Base-by-base conservation (phyloP, 2,329 filamentous ascomycete species). In the Ceratocystis albifundus region DNA sequence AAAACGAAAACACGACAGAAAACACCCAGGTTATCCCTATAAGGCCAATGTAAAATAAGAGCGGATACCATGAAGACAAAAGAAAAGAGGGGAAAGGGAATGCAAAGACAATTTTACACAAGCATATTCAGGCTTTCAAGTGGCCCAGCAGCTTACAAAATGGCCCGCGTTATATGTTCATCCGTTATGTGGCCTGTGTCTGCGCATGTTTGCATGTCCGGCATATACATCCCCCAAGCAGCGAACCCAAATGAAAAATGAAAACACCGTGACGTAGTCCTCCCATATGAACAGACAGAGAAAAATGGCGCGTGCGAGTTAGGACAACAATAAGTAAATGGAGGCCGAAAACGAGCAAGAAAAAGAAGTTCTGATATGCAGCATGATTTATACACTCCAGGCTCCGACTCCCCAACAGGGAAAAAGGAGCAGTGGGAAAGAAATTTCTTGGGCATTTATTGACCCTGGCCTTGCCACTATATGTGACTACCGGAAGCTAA, bases 401-500 rank as follows among this genome's bases (percentile, higher is more conserved):
- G 15, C 53, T 20, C 48, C 48, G n/a, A 22, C n/a, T 53, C 48
- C 48, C n/a, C 48, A 53, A 10, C 48, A 41, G 36, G 36, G 36
- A 41, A 41, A 41, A 15, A 41, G 10, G 36, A 41, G 36, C 36
- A 41, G 36, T 41, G 36, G 36, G 36, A 41, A 41, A 41, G 36
- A 41, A 15, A 41, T 41, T 10, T 41, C 36, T 41, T 41, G 12
- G 36, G 36, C 36, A 41, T 41, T 41, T 10, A 41, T 41, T 41
- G 10, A 41, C 36, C 36, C 36, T 41, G 12, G 36, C 36, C 10
- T 41, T 41, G 36, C 36, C 36, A 15, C 15, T 41, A 41, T 41
- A 12, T 15, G 10, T 12, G 28, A 41, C 57, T 68, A 69, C 45
- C 78, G 75, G 68, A 81, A 81, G 70, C 79, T 80, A 68, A 82